phyloP scores from a whole-genome alignment of 1,284 basidiomycete species.

The Cutaneotrichosporon cavernicola region DNA sequence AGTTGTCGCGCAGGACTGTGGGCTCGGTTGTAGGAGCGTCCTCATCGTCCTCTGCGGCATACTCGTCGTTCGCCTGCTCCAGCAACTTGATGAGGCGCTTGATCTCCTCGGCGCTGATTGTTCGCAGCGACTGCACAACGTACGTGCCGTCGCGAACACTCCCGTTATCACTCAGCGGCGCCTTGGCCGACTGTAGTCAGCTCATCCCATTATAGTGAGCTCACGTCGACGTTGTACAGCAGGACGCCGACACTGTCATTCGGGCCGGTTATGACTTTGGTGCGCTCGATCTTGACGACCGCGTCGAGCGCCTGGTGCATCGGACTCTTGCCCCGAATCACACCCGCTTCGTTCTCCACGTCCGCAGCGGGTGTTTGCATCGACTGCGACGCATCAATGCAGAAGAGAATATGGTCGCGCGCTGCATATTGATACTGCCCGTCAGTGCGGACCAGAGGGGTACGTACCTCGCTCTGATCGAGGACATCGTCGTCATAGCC shows the following conservation, averaged over 20 bases:
- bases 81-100: conserved; percentile 58
- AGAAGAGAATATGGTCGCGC: conserved; percentile 82
- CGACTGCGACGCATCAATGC: conserved; percentile 84
- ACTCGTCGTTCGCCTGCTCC: conserved; percentile 37
- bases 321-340: conserved; percentile 48
- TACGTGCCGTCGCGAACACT: conserved; percentile 56
- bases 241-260: conserved; percentile 84
- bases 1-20: conserved; percentile 37
- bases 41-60: conserved; percentile 24
- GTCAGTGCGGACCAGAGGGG: not conserved
- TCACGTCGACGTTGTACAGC: conserved; percentile 82
- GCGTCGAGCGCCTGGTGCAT: conserved; percentile 68
- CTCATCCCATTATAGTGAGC: not conserved
- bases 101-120: conserved; percentile 75
- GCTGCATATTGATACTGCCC: conserved; percentile 68
- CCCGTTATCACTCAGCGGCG: not conserved
- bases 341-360: conserved; percentile 39
- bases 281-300: conserved; percentile 79
- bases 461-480: conserved; percentile 44
- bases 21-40: conserved; percentile 39
- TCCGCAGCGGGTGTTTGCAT: conserved; percentile 72
- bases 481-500: conserved; percentile 42
- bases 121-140: conserved; percentile 71
- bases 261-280: conserved; percentile 82
- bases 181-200: not conserved